Conservation (phyloP, 371 early-diverging fungal genomes). For the Mucor plumbeus region DNA sequence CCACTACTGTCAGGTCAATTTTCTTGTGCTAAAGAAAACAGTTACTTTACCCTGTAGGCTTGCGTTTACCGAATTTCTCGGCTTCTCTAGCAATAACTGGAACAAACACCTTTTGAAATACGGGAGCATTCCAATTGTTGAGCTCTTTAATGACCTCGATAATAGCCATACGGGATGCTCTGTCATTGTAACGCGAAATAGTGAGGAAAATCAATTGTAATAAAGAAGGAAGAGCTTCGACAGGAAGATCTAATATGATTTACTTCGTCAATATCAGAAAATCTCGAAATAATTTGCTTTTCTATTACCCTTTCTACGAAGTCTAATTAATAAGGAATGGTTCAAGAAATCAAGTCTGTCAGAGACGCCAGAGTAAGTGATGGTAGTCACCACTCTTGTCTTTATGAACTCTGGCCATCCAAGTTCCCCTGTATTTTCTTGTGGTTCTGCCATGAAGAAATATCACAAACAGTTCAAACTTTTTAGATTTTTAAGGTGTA, state of each 20-base stretch:
- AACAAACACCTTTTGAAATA: slow-evolving; percentile 59
- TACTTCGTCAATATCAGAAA: too few species aligned
- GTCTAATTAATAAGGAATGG: slow-evolving; percentile 59
- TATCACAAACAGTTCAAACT: background rate
- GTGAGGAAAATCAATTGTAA: slow-evolving; percentile 62
- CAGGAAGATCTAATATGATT: slow-evolving; percentile 55
- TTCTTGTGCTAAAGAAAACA: background rate
- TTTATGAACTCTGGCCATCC: slow-evolving; percentile 66
- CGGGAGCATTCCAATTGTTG: slow-evolving; percentile 63
- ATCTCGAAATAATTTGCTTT: too few species aligned
- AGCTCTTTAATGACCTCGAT: slow-evolving; percentile 65
- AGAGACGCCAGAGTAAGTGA: slow-evolving; percentile 57
- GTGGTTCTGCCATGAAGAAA: slow-evolving; percentile 37
- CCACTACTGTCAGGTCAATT: slow-evolving; percentile 15
- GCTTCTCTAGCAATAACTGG: slow-evolving; percentile 61
- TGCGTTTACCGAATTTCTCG: slow-evolving; percentile 55
- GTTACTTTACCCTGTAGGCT: slow-evolving; percentile 52
- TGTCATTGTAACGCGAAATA: slow-evolving; percentile 69
- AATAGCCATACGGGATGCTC: slow-evolving; percentile 61
- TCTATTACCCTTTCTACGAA: slow-evolving; percentile 62
- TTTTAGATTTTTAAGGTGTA: background rate
- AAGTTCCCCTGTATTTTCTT: slow-evolving; percentile 51
- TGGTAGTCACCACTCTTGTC: slow-evolving; percentile 51
- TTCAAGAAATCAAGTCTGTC: slow-evolving; percentile 62
- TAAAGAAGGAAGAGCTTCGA: slow-evolving; percentile 58